A percentile compares a stretch with the other conserved stretches of the same genome.
These are phyloP conservation scores for Aspergillus phoenicis DNA, from an alignment of 2,329 filamentous ascomycete genomes.

Conservation along the genomic window DNA sequence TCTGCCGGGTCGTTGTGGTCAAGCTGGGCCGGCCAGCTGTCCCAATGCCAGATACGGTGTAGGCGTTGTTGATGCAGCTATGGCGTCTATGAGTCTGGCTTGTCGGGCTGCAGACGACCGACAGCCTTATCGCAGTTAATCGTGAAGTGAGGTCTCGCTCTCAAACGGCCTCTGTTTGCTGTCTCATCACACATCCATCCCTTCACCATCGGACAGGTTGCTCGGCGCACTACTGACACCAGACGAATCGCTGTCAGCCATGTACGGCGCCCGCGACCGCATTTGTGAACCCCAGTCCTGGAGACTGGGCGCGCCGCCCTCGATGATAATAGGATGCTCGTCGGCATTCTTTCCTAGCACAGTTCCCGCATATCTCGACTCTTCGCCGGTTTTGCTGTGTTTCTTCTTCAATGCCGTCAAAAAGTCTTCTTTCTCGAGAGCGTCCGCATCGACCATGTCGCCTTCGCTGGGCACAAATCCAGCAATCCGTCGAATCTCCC, in stretches of 20 bases:
- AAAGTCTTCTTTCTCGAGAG: constrained; percentile 69
- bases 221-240: constrained; percentile 45
- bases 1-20: neutral
- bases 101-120: neutral
- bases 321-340: constrained; percentile 71
- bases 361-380: constrained; percentile 82
- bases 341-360: constrained; percentile 75
- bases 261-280: constrained; percentile 33
- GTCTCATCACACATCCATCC: constrained; percentile 38
- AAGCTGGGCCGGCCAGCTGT: constrained; percentile 6
- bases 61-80: neutral
- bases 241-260: constrained; percentile 38
- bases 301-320: constrained; percentile 73
- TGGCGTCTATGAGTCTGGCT: neutral
- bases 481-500: constrained; percentile 79
- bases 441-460: constrained; percentile 52
- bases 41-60: neutral
- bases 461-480: constrained; percentile 64
- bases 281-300: constrained; percentile 61
- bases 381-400: constrained; percentile 84
- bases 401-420: constrained; percentile 83
- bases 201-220: constrained; percentile 42
- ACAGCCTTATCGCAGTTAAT: neutral
- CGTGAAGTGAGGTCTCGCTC: neutral
- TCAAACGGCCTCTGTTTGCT: neutral